phyloP scores from a whole-genome alignment of 176 grass and related monocot species.

The Pontederia paniculata region DNA sequence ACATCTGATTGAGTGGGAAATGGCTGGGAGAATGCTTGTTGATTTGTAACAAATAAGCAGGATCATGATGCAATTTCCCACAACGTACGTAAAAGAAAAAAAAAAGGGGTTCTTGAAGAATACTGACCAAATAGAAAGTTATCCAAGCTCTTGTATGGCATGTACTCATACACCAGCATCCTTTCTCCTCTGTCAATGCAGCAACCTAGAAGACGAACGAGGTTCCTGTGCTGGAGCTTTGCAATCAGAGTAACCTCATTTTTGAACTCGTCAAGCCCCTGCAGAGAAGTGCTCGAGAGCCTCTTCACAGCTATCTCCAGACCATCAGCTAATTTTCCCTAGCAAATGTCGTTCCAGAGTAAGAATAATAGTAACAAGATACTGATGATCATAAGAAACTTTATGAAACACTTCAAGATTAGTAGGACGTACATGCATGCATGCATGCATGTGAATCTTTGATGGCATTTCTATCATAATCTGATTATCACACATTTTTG shows the following conservation, averaged over 20 bases:
- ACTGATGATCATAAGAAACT: too few species aligned
- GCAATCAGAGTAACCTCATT: constrained; percentile 19
- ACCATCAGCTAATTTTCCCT: constrained; percentile 6
- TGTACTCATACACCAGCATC: constrained; percentile 22
- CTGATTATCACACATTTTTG: too few species aligned
- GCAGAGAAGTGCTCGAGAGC: constrained; percentile 13
- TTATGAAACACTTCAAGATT: too few species aligned
- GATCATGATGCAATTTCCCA: too few species aligned
- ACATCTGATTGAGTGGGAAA: not conserved
- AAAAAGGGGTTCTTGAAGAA: not conserved
- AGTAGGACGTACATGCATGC: too few species aligned
- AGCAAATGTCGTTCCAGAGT: not conserved
- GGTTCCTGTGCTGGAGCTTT: constrained; percentile 23
- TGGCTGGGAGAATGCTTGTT: too few species aligned
- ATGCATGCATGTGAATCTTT: too few species aligned
- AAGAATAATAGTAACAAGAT: too few species aligned
- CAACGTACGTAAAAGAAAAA: not conserved
- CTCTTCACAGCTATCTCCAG: constrained; percentile 26
- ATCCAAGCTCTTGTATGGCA: constrained; percentile 25
- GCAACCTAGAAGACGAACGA: constrained; percentile 22
- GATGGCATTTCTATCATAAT: too few species aligned
- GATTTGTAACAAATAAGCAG: too few species aligned
- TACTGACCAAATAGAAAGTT: constrained; percentile 14
- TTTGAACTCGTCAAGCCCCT: constrained; percentile 21
- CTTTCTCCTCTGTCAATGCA: constrained; percentile 21